Evolutionary conservation across 345 rosid species (phyloP).

Genomic region (Toxicodendron radicans): DNA sequence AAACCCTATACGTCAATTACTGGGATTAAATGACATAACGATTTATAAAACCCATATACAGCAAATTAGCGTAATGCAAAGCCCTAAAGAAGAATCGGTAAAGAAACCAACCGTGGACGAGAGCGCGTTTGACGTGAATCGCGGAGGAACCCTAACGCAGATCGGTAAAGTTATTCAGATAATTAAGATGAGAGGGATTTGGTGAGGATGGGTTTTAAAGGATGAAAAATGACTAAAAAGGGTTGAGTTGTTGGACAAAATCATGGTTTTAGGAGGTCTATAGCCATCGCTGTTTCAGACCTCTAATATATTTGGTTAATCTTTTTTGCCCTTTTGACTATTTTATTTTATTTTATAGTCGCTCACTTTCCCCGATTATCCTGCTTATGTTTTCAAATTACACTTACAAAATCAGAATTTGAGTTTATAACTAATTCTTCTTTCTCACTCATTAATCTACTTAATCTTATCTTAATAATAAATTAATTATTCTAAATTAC

Average conservation of each 20-base stretch:
- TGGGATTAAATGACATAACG: too few relatives aligned
- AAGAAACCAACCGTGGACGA: too few relatives aligned
- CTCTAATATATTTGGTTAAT: background rate
- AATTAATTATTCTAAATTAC: too few relatives aligned
- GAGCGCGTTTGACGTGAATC: slow-evolving; percentile 10
- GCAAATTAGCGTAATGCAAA: too few relatives aligned
- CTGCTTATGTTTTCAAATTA: background rate
- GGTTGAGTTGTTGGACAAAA: background rate
- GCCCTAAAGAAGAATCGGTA: too few relatives aligned
- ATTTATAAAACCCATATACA: too few relatives aligned
- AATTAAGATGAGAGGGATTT: background rate
- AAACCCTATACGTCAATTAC: background rate
- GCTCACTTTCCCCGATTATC: background rate
- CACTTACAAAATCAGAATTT: too few relatives aligned
- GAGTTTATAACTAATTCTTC: too few relatives aligned
- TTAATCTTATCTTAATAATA: too few relatives aligned
- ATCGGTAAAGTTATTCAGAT: too few relatives aligned
- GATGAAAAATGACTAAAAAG: background rate
- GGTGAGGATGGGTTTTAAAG: background rate
- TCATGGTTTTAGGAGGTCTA: background rate
- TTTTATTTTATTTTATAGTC: background rate
- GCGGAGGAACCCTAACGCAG: slow-evolving; percentile 16
- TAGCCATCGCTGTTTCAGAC: background rate
- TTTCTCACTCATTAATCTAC: too few relatives aligned
- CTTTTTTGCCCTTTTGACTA: background rate